phyloP scores from a whole-genome alignment of 2,329 filamentous ascomycete species.

The Epichloe sibirici region DNA sequence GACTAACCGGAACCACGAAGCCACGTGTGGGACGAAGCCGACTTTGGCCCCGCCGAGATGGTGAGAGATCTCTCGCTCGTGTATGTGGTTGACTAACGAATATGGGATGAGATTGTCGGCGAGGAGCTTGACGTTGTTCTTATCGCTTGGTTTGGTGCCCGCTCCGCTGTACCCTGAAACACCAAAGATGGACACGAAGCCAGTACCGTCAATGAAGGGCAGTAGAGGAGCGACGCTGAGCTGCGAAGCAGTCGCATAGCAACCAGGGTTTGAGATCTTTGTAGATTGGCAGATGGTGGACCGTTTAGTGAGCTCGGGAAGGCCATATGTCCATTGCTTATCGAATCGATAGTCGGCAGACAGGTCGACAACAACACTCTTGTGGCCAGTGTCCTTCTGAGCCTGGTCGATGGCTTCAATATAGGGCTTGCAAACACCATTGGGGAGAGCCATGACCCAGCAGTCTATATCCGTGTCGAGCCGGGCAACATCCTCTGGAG shows the following conservation, averaged over 20 bases:
- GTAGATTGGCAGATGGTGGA: slow-evolving; percentile 64
- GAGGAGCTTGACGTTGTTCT: slow-evolving; percentile 67
- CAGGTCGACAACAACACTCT: slow-evolving; percentile 77
- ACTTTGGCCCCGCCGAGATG: slow-evolving; percentile 59
- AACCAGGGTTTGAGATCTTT: slow-evolving; percentile 85
- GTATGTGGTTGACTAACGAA: slow-evolving; percentile 69
- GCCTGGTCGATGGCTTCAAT: slow-evolving; percentile 75
- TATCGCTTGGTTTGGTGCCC: slow-evolving; percentile 84
- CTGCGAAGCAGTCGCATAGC: slow-evolving; percentile 89
- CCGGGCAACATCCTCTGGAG: slow-evolving; percentile 70
- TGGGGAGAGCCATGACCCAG: slow-evolving; percentile 96
- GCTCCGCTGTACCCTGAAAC: slow-evolving; percentile 91
- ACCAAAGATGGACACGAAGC: slow-evolving; percentile 68
- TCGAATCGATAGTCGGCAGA: slow-evolving; percentile 97
- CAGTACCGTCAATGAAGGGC: slow-evolving; percentile 47
- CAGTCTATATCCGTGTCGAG: slow-evolving; percentile 85
- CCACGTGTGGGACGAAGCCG: slow-evolving; percentile 86
- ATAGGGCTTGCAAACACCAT: slow-evolving; percentile 87
- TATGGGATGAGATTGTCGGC: slow-evolving; percentile 80
- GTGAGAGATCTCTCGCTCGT: slow-evolving; percentile 77
- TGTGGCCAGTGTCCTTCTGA: slow-evolving; percentile 38
- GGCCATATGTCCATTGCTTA: slow-evolving; percentile 67
- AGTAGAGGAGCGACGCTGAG: slow-evolving; percentile 71
- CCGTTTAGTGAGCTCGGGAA: slow-evolving; percentile 74
- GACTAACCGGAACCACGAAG: slow-evolving; percentile 62